phyloP scores from a whole-genome alignment of 2,329 filamentous ascomycete genomes.

The Periconia sp. region DNA sequence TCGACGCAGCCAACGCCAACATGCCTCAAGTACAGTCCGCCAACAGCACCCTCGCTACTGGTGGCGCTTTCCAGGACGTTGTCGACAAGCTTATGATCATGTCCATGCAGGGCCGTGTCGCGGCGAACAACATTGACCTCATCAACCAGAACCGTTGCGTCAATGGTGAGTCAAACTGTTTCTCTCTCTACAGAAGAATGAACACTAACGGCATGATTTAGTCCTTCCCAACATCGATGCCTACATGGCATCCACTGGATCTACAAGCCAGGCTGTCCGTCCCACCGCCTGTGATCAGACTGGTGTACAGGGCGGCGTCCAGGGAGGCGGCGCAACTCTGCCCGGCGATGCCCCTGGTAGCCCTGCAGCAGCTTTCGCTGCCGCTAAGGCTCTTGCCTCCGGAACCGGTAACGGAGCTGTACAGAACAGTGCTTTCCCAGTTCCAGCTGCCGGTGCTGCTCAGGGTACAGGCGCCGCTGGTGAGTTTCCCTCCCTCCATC shows the following conservation, averaged over 20 bases:
- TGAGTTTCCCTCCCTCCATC: not conserved
- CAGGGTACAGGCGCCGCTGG: slow-evolving; percentile 2
- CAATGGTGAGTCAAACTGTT: slow-evolving; percentile 21
- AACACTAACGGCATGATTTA: slow-evolving; percentile 9
- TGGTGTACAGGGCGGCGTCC: slow-evolving; percentile 37
- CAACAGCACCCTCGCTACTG: slow-evolving; percentile 40
- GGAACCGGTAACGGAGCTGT: slow-evolving; percentile 34
- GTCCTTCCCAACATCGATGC: slow-evolving; percentile 42
- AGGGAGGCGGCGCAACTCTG: slow-evolving; percentile 29
- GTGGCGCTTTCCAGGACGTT: slow-evolving; percentile 42
- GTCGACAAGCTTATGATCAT: slow-evolving; percentile 43
- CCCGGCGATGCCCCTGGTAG: slow-evolving; percentile 33
- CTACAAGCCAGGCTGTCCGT: slow-evolving; percentile 29
- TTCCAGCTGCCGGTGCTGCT: slow-evolving; percentile 5
- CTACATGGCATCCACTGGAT: slow-evolving; percentile 39
- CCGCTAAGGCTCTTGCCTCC: slow-evolving; percentile 27
- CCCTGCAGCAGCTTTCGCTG: slow-evolving; percentile 32
- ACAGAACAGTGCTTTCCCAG: slow-evolving; percentile 16
- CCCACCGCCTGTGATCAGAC: slow-evolving; percentile 36
- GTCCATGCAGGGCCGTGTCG: slow-evolving; percentile 36
- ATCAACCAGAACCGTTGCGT: slow-evolving; percentile 42
- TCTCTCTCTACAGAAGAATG: not conserved
- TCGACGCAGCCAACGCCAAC: slow-evolving; percentile 29
- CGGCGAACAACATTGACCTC: slow-evolving; percentile 36
- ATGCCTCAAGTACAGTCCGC: slow-evolving; percentile 35